Conservation (phyloP, 768 basidiomycete genomes). For the Imleria badia region DNA sequence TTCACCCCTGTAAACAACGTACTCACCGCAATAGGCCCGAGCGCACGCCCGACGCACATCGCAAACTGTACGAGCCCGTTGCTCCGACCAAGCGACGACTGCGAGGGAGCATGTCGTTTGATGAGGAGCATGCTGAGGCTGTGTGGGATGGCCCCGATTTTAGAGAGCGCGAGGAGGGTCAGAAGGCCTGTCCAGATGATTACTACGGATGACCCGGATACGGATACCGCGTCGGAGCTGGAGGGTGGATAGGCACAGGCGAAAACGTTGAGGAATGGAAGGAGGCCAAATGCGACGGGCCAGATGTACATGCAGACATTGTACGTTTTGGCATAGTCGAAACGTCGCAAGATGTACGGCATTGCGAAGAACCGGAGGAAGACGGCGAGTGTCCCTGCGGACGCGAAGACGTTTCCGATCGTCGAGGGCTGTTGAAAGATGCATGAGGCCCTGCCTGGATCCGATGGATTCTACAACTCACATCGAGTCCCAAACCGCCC, state of each 20-base stretch:
- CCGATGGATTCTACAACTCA: conserved; percentile 27
- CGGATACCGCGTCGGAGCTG: not conserved
- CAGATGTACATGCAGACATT: conserved; percentile 51
- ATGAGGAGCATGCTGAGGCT: conserved; percentile 62
- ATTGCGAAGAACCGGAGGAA: conserved; percentile 50
- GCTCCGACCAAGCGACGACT: not conserved
- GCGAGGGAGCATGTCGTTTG: conserved; percentile 27
- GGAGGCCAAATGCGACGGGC: conserved; percentile 49
- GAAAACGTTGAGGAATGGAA: conserved; percentile 52
- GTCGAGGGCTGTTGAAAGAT: conserved; percentile 40
- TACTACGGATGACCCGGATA: conserved; percentile 16
- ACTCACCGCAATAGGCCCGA: conserved; percentile 55
- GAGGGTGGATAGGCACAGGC: conserved; percentile 32
- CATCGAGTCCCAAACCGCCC: conserved; percentile 59
- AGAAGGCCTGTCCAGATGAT: conserved; percentile 53
- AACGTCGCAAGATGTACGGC: conserved; percentile 50
- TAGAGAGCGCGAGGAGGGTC: conserved; percentile 39
- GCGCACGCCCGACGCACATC: conserved; percentile 53
- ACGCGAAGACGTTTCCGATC: conserved; percentile 59
- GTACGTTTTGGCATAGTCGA: conserved; percentile 49
- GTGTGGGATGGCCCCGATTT: conserved; percentile 6
- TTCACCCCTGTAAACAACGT: conserved; percentile 20
- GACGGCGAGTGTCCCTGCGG: conserved; percentile 50
- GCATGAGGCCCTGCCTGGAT: not conserved
- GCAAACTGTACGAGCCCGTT: conserved; percentile 60